Conservation (phyloP, 2,329 filamentous ascomycete species). For the Ophiostoma triangulosporum region DNA sequence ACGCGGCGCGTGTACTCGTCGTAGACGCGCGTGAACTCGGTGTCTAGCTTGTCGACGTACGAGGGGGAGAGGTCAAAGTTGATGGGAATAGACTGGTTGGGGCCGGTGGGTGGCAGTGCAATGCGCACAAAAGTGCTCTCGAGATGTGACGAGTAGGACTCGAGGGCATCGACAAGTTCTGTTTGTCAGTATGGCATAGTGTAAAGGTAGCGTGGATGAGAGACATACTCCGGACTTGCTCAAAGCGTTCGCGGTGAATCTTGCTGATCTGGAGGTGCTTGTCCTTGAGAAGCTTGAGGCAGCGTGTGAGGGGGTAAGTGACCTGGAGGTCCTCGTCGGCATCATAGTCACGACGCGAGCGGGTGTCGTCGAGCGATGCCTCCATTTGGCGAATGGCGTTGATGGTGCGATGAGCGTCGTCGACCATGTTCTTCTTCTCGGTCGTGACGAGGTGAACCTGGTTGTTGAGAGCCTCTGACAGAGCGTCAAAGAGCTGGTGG, state of each 20-base stretch:
- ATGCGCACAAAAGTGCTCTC: conserved; percentile 80
- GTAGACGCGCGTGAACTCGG: conserved; percentile 87
- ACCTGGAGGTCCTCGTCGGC: conserved; percentile 51
- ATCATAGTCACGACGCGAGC: conserved; percentile 47
- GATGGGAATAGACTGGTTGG: conserved; percentile 62
- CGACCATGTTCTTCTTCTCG: conserved; percentile 83
- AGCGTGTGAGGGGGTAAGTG: conserved; percentile 70
- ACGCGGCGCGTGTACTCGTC: conserved; percentile 88
- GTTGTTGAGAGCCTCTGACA: conserved; percentile 83
- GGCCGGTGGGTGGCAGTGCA: conserved; percentile 67
- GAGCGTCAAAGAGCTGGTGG: conserved; percentile 70
- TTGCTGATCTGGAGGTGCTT: conserved; percentile 70
- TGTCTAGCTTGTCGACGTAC: conserved; percentile 76
- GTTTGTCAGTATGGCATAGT: background rate
- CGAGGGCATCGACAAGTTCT: conserved; percentile 87
- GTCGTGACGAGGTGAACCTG: conserved; percentile 73
- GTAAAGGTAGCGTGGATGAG: conserved; percentile 18
- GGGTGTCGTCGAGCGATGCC: conserved; percentile 66
- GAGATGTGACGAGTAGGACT: conserved; percentile 92
- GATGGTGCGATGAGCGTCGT: conserved; percentile 77
- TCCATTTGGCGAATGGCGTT: conserved; percentile 89
- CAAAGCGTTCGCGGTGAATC: conserved; percentile 79
- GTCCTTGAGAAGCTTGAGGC: conserved; percentile 69
- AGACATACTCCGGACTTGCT: conserved; percentile 82
- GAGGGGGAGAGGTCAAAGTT: conserved; percentile 84